These are phyloP conservation scores for Hypoxylon sp. DNA, from an alignment of 2,329 filamentous ascomycete genomes.

Conservation along the genomic window DNA sequence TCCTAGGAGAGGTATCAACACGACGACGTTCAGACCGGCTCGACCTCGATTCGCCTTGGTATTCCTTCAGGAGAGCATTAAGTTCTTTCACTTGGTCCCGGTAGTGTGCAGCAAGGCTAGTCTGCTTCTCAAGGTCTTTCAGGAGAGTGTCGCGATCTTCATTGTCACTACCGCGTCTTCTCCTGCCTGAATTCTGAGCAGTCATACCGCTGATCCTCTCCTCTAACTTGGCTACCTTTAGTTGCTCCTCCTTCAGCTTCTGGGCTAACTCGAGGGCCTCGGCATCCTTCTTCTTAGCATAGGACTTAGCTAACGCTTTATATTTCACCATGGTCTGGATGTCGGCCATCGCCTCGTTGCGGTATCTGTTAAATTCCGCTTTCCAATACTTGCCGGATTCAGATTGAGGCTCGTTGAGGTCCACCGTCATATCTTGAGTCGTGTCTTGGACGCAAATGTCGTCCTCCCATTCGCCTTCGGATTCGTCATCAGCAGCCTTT, in stretches of 20 bases:
- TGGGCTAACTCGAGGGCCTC: constrained; percentile 76
- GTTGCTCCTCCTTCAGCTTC: constrained; percentile 76
- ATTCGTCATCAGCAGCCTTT: constrained; percentile 35
- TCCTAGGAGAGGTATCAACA: constrained; percentile 62
- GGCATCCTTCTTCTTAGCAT: constrained; percentile 81
- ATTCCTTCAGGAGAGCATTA: constrained; percentile 63
- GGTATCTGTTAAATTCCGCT: constrained; percentile 79
- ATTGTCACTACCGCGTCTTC: constrained; percentile 56
- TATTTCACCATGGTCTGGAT: constrained; percentile 84
- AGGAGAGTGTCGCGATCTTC: constrained; percentile 62
- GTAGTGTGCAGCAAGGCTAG: constrained; percentile 69
- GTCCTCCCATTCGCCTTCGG: constrained; percentile 67
- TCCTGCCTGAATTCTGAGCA: constrained; percentile 63
- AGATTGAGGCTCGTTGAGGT: constrained; percentile 80
- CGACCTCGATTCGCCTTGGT: constrained; percentile 54
- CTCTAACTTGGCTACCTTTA: constrained; percentile 74
- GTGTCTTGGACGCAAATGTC: constrained; percentile 56
- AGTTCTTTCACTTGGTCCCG: constrained; percentile 71
- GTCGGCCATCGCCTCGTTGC: constrained; percentile 77
- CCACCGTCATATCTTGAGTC: constrained; percentile 73
- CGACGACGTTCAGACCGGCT: constrained; percentile 53
- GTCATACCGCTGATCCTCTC: constrained; percentile 71
- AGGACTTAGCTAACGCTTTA: constrained; percentile 83
- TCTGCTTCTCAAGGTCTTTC: constrained; percentile 69
- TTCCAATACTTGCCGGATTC: constrained; percentile 86